Evolutionary conservation across 1,284 basidiomycete species (phyloP).

Genomic region (Ustilago shanxiensis): DNA sequence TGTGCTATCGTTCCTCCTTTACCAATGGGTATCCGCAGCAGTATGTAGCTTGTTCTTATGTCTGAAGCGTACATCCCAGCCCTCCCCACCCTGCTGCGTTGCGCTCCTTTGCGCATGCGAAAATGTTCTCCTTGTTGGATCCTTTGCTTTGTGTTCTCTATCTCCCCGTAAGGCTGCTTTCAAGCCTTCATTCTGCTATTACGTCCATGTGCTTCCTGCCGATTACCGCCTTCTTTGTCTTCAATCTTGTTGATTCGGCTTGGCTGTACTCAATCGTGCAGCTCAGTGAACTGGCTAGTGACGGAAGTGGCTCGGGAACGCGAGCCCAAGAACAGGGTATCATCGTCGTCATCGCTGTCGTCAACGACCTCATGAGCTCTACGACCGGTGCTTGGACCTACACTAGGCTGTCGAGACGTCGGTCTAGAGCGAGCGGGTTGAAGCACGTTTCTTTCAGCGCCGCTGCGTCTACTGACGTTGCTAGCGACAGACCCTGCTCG

Average conservation of each 20-base stretch:
- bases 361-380: not conserved
- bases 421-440: no score
- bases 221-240: no score
- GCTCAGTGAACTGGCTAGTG: not conserved
- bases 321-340: not conserved
- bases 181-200: no score
- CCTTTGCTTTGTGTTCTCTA: not conserved
- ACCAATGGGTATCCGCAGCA: not conserved
- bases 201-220: no score
- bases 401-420: not conserved
- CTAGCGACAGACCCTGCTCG: conserved; percentile 3
- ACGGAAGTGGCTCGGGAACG: not conserved
- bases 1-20: not conserved
- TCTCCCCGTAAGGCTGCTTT: no score
- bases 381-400: not conserved
- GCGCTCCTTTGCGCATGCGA: conserved; percentile 1
- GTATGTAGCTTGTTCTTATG: not conserved
- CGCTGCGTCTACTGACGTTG: not conserved
- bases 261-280: not conserved
- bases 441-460: not conserved
- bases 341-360: not conserved
- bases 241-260: no score
- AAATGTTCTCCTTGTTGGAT: not conserved
- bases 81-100: not conserved
- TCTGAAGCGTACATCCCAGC: not conserved